Percentiles rank a stretch among this genome's conserved stretches.
Conservation (phyloP, 352 stramenopile species). For the Pythium sp. region DNA sequence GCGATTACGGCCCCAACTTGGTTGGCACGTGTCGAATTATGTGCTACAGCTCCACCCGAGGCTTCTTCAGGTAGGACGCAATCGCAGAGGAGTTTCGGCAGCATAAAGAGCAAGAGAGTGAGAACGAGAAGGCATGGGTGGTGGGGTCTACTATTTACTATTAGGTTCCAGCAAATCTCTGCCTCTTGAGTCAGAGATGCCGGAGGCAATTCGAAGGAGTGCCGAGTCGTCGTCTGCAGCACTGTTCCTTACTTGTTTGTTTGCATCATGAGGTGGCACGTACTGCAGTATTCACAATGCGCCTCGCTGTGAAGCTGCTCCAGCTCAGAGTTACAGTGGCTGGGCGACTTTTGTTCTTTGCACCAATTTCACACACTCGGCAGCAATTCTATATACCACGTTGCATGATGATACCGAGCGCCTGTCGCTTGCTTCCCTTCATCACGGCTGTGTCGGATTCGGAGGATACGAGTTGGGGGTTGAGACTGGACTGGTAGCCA, state of each 20-base stretch:
- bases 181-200: not conserved
- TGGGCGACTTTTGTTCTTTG: not conserved
- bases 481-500: slow-evolving; percentile 19
- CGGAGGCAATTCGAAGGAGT: not conserved
- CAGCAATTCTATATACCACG: not conserved
- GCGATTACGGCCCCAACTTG: not conserved
- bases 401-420: not conserved
- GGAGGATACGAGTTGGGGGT: slow-evolving; percentile 15
- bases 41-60: not conserved
- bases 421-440: not conserved
- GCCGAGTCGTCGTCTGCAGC: not conserved
- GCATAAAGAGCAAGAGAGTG: not conserved
- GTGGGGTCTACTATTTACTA: not conserved
- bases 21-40: not conserved
- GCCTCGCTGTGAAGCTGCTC: not conserved
- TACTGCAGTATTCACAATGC: slow-evolving; percentile 1
- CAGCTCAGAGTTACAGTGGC: not conserved
- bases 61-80: not conserved
- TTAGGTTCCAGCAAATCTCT: not conserved
- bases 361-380: not conserved
- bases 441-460: slow-evolving; percentile 11
- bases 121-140: not conserved
- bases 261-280: not conserved
- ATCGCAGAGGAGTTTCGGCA: not conserved
- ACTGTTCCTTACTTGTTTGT: not conserved